Evolutionary conservation across 164 flowering plant species (phyloP), one percentile per base, ranked within the genome.

Genomic region (Taxillus chinensis): DNA sequence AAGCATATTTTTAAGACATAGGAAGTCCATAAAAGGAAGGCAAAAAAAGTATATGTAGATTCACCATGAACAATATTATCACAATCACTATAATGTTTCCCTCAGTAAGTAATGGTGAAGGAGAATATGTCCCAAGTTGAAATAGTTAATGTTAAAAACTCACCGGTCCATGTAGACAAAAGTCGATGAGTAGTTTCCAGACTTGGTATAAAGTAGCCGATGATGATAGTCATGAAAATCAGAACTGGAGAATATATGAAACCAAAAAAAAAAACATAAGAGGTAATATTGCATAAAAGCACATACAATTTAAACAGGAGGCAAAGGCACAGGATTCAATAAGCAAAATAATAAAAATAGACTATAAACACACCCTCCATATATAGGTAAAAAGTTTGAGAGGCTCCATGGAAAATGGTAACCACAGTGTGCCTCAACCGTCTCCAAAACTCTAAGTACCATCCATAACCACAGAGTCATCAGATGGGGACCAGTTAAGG

Each of bases 161-260:
- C 67, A 90, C 99, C 97, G 71, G 79, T 93, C 97, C 99, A 95
- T 91, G 82, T 95, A 91, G 46, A 74, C 74, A 68, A 95, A 95
- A 17, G 99, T 91, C 3, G 99, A 95, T 55, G 99, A 80, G 68
- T 95, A 95, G 76, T 95, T 95, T 41, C 99, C 99, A 37, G 97
- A 89, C 69, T 91, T 89, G 38, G 97, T 95, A 65, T 91, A 91
- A 10, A 95, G 90, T 77, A 95, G 64, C 15, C 97, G 99, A 67
- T 95, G 99, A 72, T 95, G 99, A 69, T 95, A 91, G 68, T 95
- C 99, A 76, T 95, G 97, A 72, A 95, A 95, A 78, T 91, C 97
- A 72, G 97, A 82, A 41, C 97, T 95, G 86, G 4, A 10, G 51
- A 75, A 65, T 49, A 38, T 8, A 70, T 11, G n/a, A 45, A 55